phyloP scores from a whole-genome alignment of 2,329 filamentous ascomycete species.

The Magnaporthales sp. region DNA sequence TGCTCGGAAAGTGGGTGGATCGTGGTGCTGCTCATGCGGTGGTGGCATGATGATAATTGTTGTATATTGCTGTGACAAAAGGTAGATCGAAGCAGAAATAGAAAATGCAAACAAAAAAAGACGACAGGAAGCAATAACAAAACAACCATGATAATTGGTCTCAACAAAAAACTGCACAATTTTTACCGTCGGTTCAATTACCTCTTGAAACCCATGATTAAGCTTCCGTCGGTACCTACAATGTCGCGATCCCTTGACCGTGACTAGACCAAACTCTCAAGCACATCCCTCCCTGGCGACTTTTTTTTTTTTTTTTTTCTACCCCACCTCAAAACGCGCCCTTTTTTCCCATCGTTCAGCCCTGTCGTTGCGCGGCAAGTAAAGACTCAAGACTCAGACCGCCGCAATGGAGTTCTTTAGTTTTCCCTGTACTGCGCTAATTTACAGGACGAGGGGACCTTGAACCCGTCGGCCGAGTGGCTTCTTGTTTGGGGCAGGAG shows the following conservation, averaged over 20 bases:
- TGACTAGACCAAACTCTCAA: neutral
- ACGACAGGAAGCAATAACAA: neutral
- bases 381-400: neutral
- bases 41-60: too few relatives aligned
- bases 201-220: neutral
- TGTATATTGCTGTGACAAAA: too few relatives aligned
- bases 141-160: too few relatives aligned
- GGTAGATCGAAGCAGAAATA: neutral
- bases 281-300: neutral
- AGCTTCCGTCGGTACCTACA: neutral
- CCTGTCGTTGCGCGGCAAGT: neutral
- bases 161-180: too few relatives aligned
- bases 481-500: neutral
- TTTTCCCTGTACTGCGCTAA: neutral
- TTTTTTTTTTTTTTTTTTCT: neutral
- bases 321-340: neutral
- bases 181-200: neutral
- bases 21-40: too few relatives aligned
- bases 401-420: neutral
- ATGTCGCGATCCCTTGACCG: neutral
- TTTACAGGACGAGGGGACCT: neutral
- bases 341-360: neutral
- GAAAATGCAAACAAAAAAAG: neutral
- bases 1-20: neutral
- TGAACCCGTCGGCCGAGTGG: neutral